Base-by-base conservation (phyloP, 192 early-diverging fungal genomes). In the Coemansia sp. region DNA sequence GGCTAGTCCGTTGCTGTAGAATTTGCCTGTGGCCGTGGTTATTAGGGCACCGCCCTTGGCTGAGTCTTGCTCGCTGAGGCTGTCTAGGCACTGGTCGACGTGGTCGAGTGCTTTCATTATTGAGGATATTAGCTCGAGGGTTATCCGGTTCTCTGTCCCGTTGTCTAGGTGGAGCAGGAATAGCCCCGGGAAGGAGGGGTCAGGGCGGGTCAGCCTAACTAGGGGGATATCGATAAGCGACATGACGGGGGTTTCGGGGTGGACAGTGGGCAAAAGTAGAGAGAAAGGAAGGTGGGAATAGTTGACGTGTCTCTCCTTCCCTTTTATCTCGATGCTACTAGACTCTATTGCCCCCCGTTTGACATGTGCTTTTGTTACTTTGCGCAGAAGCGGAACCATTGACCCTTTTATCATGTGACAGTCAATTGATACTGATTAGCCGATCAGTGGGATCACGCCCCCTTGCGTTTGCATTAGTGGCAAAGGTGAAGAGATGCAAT, bases 1-100 rank as follows among this genome's bases (percentile, higher is more conserved):
- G 28, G 88, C 86, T 33, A 92, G 70, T 5, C 91, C 91, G 69
- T 91, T 92, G 46, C 85, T 87, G 59, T 83, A 92, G 73, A 92
- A 89, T 77, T 89, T 90, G 56, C 82, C 88, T 9, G 84, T 65
- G 37, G 89, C 87, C 3, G 79, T 82, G 5, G 88, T 88, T 1
- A 92, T 69, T 24, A 91, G 74, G 0, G 86, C 88, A 1, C 86
- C 86, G 24, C 83, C 87, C 5, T 28, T 31, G 6, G 70, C 50
- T 9, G 64, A 59, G 7, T 76, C 82, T 7, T 87, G 83, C 1
- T 59, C 45, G 21, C 67, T 63, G 9, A 83, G 63, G 14, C 31
- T 45, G 55, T 78, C 81, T 9, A 84, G 76, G 11, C 48, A 60
- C 13, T 71, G 39, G 20, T 89, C 87, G 24, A 90, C 74, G 6